Percentiles rank a stretch among this genome's conserved stretches.
Conservation (phyloP, 2,329 filamentous ascomycete species). For the Arthrobotrys megalospora region DNA sequence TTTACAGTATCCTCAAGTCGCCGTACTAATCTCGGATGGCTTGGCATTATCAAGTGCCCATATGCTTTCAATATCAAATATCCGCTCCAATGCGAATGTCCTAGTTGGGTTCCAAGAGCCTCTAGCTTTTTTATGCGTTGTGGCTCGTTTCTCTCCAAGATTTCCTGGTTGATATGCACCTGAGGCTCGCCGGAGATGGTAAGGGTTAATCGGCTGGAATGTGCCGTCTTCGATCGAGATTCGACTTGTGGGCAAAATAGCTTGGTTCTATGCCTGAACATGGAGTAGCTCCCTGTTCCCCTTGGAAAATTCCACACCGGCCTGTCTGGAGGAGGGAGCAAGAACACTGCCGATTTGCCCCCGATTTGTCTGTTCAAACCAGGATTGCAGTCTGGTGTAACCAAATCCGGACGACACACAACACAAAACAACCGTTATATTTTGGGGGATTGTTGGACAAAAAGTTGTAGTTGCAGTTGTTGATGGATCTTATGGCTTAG, state of each 20-base stretch:
- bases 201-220: constrained; percentile 43
- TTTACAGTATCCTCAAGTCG: constrained; percentile 11
- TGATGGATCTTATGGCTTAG: background rate
- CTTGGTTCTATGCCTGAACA: constrained; percentile 27
- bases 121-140: background rate
- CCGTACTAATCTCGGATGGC: constrained; percentile 17
- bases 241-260: background rate
- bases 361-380: constrained; percentile 9
- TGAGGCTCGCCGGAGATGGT: constrained; percentile 55
- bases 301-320: background rate
- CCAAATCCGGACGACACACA: constrained; percentile 46
- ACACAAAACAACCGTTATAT: constrained; percentile 54
- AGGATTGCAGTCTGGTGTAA: constrained; percentile 37
- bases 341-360: constrained; percentile 13
- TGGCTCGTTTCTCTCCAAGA: constrained; percentile 29
- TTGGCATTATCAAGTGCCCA: constrained; percentile 14
- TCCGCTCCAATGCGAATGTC: constrained; percentile 7
- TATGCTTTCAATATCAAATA: constrained; percentile 6
- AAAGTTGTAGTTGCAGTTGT: too few relatives aligned
- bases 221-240: constrained; percentile 55
- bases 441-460: background rate
- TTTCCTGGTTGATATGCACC: constrained; percentile 27
- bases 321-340: background rate
- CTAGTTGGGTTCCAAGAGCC: background rate
- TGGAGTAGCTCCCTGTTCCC: constrained; percentile 4